Conservation (phyloP, 2,329 filamentous ascomycete genomes). For the Apiospora malaysiana region DNA sequence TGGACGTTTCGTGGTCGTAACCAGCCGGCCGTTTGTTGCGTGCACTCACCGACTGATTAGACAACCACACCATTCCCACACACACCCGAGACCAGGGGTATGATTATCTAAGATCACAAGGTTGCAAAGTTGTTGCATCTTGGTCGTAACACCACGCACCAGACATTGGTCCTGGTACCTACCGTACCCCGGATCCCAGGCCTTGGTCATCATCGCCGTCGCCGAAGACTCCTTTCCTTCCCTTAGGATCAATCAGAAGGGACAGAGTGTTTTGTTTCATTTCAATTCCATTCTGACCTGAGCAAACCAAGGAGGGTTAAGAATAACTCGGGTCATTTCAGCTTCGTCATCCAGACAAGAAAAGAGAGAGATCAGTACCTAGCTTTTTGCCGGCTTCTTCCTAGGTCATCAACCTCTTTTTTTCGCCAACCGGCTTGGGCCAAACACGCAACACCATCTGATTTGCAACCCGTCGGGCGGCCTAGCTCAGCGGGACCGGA, state of each 20-base stretch:
- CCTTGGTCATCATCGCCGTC: not conserved
- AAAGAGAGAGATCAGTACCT: not conserved
- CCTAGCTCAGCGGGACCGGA: slow-evolving; percentile 11
- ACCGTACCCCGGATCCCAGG: not conserved
- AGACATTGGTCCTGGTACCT: not conserved
- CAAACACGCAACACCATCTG: slow-evolving; percentile 19
- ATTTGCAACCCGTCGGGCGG: slow-evolving; percentile 7
- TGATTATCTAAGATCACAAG: slow-evolving; percentile 17
- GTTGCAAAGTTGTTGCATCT: not conserved
- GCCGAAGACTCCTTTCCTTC: slow-evolving; percentile 6
- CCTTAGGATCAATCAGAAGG: not conserved
- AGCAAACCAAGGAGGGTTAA: not conserved
- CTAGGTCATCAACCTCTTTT: not conserved
- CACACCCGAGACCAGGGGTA: slow-evolving; percentile 13
- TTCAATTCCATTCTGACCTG: not conserved
- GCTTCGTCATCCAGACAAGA: not conserved
- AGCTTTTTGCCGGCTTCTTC: slow-evolving; percentile 6
- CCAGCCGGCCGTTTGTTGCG: slow-evolving; percentile 14
- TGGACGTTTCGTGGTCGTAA: not conserved
- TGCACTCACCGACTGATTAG: slow-evolving; percentile 13
- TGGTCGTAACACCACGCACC: not conserved
- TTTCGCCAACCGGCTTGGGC: not conserved
- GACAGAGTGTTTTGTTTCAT: not conserved
- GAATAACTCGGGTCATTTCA: not conserved
- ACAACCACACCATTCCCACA: slow-evolving; percentile 5